phyloP scores from a whole-genome alignment of 2,329 filamentous ascomycete species.

The Penicillium sp. region DNA sequence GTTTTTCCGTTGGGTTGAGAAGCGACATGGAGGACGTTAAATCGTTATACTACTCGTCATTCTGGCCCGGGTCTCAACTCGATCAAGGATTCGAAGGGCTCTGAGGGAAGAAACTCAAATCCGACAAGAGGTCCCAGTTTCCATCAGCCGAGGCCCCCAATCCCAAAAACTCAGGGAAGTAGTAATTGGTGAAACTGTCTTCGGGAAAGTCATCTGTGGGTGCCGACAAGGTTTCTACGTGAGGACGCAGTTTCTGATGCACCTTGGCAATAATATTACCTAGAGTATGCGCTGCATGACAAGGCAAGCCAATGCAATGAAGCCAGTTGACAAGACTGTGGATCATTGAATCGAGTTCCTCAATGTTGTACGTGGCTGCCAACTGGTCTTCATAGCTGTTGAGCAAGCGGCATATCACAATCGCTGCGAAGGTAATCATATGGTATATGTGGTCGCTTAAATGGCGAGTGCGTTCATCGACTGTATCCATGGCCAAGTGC shows the following conservation, averaged over 20 bases:
- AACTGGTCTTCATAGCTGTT: slow-evolving; percentile 39
- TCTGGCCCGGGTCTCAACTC: no score
- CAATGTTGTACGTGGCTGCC: slow-evolving; percentile 30
- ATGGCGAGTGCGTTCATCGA: slow-evolving; percentile 46
- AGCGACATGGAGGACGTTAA: slow-evolving; percentile 25
- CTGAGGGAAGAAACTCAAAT: slow-evolving; percentile 25
- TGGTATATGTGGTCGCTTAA: slow-evolving; percentile 50
- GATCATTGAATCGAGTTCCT: slow-evolving; percentile 36
- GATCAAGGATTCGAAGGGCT: slow-evolving; percentile 43
- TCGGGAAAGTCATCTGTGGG: slow-evolving; percentile 15
- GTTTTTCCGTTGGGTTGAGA: slow-evolving; percentile 32
- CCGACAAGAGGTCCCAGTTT: slow-evolving; percentile 30
- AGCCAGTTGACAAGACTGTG: slow-evolving; percentile 41
- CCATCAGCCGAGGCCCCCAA: slow-evolving; percentile 27
- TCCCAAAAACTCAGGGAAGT: slow-evolving; percentile 35
- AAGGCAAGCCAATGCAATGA: slow-evolving; percentile 42
- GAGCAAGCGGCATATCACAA: slow-evolving; percentile 35
- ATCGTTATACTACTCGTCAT: not conserved
- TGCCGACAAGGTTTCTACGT: slow-evolving; percentile 9
- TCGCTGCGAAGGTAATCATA: slow-evolving; percentile 47
- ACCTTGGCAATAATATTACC: slow-evolving; percentile 38
- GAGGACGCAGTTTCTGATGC: slow-evolving; percentile 36
- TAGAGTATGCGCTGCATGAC: slow-evolving; percentile 43
- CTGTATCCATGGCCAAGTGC: slow-evolving; percentile 44
- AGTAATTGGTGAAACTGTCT: slow-evolving; percentile 25